Percentiles rank a stretch among this genome's conserved stretches.
Evolutionary conservation across 129 eudicot genomes (phyloP).

Genomic region (Pittosporum tobira): DNA sequence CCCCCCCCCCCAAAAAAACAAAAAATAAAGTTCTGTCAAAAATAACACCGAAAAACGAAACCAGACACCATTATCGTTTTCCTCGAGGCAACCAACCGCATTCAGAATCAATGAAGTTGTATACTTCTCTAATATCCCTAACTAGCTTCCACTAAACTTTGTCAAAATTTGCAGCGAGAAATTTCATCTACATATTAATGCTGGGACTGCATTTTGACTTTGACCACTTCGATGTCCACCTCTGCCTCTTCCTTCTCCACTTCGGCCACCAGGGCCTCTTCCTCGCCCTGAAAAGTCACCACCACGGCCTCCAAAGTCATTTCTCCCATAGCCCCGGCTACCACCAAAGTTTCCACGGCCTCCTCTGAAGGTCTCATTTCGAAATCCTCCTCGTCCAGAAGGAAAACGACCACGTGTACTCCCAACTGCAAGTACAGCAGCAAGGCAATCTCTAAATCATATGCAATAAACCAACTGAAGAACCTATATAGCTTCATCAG

Average conservation of each 20-base stretch:
- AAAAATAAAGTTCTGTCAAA: too few species aligned
- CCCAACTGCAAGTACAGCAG: constrained; percentile 36
- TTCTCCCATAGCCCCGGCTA: constrained; percentile 61
- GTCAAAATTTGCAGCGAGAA: too few species aligned
- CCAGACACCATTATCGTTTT: too few species aligned
- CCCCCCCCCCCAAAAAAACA: too few species aligned
- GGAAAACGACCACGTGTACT: constrained; percentile 39
- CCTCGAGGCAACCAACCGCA: too few species aligned
- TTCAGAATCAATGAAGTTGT: too few species aligned
- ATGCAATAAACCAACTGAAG: not conserved
- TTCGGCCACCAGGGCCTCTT: constrained; percentile 48
- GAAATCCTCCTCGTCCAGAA: constrained; percentile 48
- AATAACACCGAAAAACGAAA: too few species aligned
- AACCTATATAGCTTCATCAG: not conserved
- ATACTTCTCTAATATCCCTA: too few species aligned
- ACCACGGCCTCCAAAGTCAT: constrained; percentile 49
- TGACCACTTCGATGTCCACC: constrained; percentile 40
- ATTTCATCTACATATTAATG: too few species aligned
- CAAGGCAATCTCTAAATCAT: constrained; percentile 1
- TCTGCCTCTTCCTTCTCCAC: constrained; percentile 57
- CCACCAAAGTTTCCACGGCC: constrained; percentile 54
- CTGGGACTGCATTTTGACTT: too few species aligned
- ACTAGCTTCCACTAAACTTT: too few species aligned
- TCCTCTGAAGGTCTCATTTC: constrained; percentile 56
- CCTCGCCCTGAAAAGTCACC: constrained; percentile 50